Percentiles rank a stretch among this genome's conserved stretches.
Conservation (phyloP, 495 filamentous ascomycete genomes). For the Neurospora sp. region DNA sequence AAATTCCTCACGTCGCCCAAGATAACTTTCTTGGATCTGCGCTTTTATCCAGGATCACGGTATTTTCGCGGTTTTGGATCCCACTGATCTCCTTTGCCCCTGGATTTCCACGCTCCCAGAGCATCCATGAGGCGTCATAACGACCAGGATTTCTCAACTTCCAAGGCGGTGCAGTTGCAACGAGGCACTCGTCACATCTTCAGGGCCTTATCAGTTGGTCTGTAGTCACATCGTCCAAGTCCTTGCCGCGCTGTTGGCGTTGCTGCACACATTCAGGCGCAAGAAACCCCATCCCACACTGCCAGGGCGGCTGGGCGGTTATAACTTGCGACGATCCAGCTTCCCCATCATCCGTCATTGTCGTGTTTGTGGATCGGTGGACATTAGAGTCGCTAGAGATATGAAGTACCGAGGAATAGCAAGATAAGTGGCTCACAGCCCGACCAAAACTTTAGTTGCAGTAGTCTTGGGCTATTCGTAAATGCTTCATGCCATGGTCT, state of each 20-base stretch:
- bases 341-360: neutral
- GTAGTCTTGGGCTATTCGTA: too few species aligned
- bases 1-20: neutral
- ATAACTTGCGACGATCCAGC: neutral
- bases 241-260: neutral
- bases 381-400: neutral
- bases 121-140: neutral
- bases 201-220: neutral
- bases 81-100: neutral
- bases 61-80: neutral
- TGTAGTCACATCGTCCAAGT: neutral
- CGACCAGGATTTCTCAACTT: neutral
- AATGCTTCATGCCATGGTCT: neutral
- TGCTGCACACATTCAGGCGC: neutral
- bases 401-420: neutral
- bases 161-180: neutral
- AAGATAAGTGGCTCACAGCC: neutral
- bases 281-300: neutral
- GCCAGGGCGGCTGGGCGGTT: neutral
- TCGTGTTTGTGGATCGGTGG: neutral
- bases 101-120: neutral
- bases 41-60: neutral
- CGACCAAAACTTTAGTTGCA: too few species aligned
- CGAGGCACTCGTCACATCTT: neutral
- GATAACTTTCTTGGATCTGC: neutral